A percentile compares a stretch with the other conserved stretches of the same genome.
Conservation (phyloP, 164 flowering plant genomes). For the Houttuynia cordata region DNA sequence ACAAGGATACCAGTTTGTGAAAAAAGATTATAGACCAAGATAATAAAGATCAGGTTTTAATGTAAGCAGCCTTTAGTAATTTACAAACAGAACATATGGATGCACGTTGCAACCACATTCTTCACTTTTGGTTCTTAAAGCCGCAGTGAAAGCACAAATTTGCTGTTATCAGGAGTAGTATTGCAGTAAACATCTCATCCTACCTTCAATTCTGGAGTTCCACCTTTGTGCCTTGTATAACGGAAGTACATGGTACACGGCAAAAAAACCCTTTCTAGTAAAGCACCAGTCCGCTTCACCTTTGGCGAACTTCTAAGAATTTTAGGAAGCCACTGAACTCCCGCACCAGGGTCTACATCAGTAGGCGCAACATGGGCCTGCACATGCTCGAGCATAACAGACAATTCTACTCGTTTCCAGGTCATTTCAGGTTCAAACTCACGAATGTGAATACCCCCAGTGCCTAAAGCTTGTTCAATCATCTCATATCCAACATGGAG, state of each 20-base stretch:
- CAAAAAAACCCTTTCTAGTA: conserved; percentile 96
- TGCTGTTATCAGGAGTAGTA: too few relatives aligned
- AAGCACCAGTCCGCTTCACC: conserved; percentile 97
- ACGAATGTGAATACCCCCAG: conserved; percentile 45
- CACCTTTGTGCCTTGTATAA: conserved; percentile 97
- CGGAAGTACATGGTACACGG: conserved; percentile 98
- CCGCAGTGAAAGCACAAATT: too few relatives aligned
- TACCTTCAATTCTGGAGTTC: conserved; percentile 93
- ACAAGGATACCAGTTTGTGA: too few relatives aligned
- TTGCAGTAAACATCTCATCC: background rate
- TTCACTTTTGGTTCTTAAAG: too few relatives aligned
- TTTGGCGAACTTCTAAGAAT: conserved; percentile 81
- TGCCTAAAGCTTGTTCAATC: conserved; percentile 88
- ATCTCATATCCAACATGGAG: conserved; percentile 85
- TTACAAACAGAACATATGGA: too few relatives aligned
- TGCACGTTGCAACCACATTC: too few relatives aligned
- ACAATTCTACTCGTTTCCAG: conserved; percentile 88
- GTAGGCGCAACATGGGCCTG: conserved; percentile 99
- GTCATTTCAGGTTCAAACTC: conserved; percentile 86
- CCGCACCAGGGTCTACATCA: conserved; percentile 99
- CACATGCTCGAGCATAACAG: conserved; percentile 96
- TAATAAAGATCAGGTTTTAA: too few relatives aligned
- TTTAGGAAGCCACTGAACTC: conserved; percentile 98
- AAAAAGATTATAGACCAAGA: too few relatives aligned
- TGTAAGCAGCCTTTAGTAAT: too few relatives aligned